These are phyloP conservation scores for Mortierella antarctica DNA, from an alignment of 192 early-diverging fungal genomes.

Conservation along the genomic window DNA sequence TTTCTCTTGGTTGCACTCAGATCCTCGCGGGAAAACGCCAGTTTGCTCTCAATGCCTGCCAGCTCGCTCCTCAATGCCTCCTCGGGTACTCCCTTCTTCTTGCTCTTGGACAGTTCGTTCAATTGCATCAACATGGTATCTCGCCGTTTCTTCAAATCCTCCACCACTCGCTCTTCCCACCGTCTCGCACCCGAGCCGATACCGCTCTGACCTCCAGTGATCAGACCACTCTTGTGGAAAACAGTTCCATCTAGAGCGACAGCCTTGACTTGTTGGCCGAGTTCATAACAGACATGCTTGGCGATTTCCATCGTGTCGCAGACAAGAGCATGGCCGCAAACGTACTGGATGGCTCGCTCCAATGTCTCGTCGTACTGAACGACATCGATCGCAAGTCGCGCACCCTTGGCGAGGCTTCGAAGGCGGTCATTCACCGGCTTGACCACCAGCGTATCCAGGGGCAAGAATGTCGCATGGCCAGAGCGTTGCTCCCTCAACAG, in stretches of 20 bases:
- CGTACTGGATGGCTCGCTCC: constrained; percentile 89
- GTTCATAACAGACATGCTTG: constrained; percentile 86
- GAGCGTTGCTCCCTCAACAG: constrained; percentile 90
- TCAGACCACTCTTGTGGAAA: constrained; percentile 96
- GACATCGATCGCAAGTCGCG: constrained; percentile 93
- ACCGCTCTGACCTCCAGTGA: constrained; percentile 83
- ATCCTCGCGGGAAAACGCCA: constrained; percentile 72
- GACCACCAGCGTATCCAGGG: constrained; percentile 82
- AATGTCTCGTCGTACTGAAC: constrained; percentile 82
- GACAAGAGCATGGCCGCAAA: constrained; percentile 92
- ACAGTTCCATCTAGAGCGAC: constrained; percentile 94
- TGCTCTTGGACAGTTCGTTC: constrained; percentile 74
- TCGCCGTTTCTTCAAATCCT: constrained; percentile 77
- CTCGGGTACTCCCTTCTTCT: constrained; percentile 74
- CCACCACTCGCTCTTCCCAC: constrained; percentile 93
- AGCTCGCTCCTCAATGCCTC: constrained; percentile 68
- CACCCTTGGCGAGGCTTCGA: constrained; percentile 81
- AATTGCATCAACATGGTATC: constrained; percentile 78
- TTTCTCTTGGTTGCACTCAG: constrained; percentile 65
- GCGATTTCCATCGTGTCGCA: constrained; percentile 91
- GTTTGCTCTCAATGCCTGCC: constrained; percentile 68
- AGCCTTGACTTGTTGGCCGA: constrained; percentile 86
- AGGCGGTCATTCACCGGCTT: constrained; percentile 85
- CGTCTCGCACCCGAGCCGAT: constrained; percentile 60
- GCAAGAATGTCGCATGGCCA: constrained; percentile 94